Conservation (phyloP, 331 rosid species). For the Malus hybrid region DNA sequence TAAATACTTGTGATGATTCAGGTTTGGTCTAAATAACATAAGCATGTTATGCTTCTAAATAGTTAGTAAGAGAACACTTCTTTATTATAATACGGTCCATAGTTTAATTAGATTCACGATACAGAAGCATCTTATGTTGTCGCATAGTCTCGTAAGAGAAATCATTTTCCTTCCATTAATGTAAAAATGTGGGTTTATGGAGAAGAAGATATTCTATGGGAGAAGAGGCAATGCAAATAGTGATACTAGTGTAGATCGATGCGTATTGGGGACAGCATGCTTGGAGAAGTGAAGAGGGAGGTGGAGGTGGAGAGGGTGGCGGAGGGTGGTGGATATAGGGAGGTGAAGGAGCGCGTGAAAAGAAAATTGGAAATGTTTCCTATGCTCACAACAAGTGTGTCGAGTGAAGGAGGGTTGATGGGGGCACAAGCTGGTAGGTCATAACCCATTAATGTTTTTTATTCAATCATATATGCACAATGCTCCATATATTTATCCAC, state of each 20-base stretch:
- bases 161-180: background rate
- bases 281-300: conserved; percentile 28
- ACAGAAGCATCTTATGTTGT: background rate
- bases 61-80: background rate
- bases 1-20: background rate
- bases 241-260: background rate
- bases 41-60: background rate
- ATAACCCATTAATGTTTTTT: conserved; percentile 39
- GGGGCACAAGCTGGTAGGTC: conserved; percentile 48
- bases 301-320: background rate
- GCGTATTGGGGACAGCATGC: conserved; percentile 28
- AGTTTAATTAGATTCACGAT: background rate
- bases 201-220: background rate
- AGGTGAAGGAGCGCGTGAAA: conserved; percentile 40
- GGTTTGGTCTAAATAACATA: background rate
- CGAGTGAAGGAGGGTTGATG: conserved; percentile 31
- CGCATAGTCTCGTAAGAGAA: background rate
- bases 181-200: background rate
- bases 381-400: conserved; percentile 43
- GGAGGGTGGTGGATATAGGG: conserved; percentile 36
- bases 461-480: conserved; percentile 43
- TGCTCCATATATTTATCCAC: conserved; percentile 15
- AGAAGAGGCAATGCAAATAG: conserved; percentile 24
- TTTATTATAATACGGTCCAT: too few relatives aligned
- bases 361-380: conserved; percentile 57